These are phyloP conservation scores for Rubia balearica DNA, from an alignment of 305 asterid genomes.

Conservation along the genomic window DNA sequence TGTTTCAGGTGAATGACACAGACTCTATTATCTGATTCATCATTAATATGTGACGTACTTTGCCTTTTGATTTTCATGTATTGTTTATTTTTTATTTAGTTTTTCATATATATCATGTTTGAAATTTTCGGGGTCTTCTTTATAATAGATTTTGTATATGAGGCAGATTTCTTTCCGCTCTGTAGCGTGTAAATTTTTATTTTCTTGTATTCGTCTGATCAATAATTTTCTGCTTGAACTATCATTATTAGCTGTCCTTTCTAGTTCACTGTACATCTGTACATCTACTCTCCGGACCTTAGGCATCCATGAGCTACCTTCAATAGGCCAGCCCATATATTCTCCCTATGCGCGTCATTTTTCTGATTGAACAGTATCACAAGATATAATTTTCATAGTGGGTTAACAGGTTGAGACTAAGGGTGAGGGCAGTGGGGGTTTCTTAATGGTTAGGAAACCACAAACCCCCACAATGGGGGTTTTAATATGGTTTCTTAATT, in stretches of 20 bases:
- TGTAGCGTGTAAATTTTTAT: background rate
- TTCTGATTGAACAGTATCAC: background rate
- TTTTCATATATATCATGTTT: background rate
- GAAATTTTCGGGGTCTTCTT: background rate
- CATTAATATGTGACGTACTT: background rate
- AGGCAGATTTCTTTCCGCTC: background rate
- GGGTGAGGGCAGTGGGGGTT: too few species aligned
- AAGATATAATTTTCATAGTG: background rate
- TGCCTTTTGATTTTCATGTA: background rate
- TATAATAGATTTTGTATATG: background rate
- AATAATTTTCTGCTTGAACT: background rate
- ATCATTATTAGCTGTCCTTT: background rate
- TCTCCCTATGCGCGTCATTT: background rate
- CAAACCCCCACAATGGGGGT: too few species aligned
- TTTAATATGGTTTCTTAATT: too few species aligned
- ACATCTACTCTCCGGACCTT: too few species aligned
- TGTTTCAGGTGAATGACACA: constrained; percentile 77
- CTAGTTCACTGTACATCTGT: too few species aligned
- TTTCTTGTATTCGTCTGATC: background rate
- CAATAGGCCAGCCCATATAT: background rate
- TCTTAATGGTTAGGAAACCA: too few species aligned
- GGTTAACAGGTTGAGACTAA: background rate
- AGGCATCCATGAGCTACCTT: background rate
- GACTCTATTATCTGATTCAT: background rate
- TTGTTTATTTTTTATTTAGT: background rate